phyloP scores from a whole-genome alignment of 176 grass and related monocot species.

The Hsuehochloa calcarea region DNA sequence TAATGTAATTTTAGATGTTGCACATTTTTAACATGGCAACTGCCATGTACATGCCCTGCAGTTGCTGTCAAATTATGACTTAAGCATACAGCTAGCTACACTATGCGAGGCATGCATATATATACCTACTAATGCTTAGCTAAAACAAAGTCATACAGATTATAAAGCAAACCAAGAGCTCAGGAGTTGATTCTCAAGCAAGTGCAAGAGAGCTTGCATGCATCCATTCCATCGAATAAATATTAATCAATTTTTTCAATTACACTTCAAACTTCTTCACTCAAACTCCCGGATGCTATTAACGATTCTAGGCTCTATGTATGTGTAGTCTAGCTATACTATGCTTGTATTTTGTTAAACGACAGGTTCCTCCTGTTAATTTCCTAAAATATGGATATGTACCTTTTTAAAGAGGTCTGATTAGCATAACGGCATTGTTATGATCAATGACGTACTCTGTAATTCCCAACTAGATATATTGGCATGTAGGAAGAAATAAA shows the following conservation, averaged over 20 bases:
- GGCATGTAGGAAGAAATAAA: background rate
- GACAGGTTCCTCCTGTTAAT: background rate
- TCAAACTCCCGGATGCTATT: background rate
- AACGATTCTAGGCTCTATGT: background rate
- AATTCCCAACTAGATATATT: background rate
- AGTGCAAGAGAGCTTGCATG: background rate
- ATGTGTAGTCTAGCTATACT: background rate
- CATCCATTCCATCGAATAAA: background rate
- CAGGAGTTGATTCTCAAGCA: background rate
- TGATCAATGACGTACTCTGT: background rate
- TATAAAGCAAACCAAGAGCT: background rate
- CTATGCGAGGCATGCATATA: background rate
- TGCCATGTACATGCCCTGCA: background rate
- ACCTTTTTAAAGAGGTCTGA: background rate
- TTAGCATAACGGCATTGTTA: background rate
- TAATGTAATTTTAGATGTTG: background rate
- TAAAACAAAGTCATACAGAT: background rate
- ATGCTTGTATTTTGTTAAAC: background rate
- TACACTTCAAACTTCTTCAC: background rate
- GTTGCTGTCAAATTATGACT: background rate
- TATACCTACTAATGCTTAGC: background rate
- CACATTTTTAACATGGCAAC: slow-evolving; percentile 4
- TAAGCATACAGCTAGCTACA: background rate
- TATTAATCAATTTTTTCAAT: background rate
- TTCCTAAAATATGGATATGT: background rate